These are phyloP conservation scores for Paramecium sexaurelia DNA, from an alignment of 73 alveolate species.

Conservation along the genomic window DNA sequence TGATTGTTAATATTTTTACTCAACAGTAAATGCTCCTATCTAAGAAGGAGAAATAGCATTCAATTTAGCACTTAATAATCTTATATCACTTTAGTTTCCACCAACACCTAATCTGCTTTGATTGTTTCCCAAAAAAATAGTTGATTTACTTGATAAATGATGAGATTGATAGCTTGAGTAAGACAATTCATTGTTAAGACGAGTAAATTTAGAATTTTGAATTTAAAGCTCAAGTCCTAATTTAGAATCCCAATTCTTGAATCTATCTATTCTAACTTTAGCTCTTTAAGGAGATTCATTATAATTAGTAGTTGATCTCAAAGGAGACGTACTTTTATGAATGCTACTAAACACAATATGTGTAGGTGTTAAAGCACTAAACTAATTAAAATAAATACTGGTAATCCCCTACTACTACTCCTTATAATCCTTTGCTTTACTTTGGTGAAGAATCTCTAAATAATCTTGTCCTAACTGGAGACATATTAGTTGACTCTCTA, in stretches of 20 bases:
- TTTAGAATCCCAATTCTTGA: slow-evolving; percentile 20
- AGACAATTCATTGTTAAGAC: not conserved
- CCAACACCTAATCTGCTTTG: slow-evolving; percentile 8
- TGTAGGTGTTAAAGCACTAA: slow-evolving; percentile 18
- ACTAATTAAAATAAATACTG: not conserved
- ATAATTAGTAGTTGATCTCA: not conserved
- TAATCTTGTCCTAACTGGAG: slow-evolving; percentile 33
- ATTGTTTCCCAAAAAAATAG: not conserved
- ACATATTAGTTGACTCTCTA: slow-evolving; percentile 17
- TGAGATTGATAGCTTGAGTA: not conserved
- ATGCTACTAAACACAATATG: slow-evolving; percentile 29
- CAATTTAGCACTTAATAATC: slow-evolving; percentile 3
- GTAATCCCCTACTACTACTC: slow-evolving; percentile 39
- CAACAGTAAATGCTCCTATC: slow-evolving; percentile 3
- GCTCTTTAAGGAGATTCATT: slow-evolving; percentile 54
- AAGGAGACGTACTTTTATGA: slow-evolving; percentile 26
- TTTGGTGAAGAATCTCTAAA: slow-evolving; percentile 36
- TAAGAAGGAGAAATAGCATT: not conserved
- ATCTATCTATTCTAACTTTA: slow-evolving; percentile 24
- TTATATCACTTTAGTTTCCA: not conserved
- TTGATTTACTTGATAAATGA: not conserved
- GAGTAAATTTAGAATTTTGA: not conserved
- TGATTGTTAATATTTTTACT: not conserved
- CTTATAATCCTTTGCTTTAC: slow-evolving; percentile 10
- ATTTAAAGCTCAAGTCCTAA: slow-evolving; percentile 25